Evolutionary conservation across 2,329 filamentous ascomycete species (phyloP).

Genomic region (Diaporthe vaccinii): DNA sequence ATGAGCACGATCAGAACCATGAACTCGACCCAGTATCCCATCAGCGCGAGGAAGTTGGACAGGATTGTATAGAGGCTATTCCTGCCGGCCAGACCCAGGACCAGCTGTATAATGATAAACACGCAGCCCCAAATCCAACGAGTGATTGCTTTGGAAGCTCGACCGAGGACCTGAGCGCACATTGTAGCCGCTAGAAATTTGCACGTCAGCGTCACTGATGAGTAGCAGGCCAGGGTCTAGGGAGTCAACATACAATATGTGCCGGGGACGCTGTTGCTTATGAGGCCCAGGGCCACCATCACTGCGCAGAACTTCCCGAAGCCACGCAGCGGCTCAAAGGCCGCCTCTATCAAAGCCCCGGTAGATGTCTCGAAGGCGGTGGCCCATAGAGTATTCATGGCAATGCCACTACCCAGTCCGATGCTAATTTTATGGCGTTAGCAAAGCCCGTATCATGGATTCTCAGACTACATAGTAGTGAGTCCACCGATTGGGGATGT

Average conservation of each 20-base stretch:
- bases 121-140: slow-evolving; percentile 3
- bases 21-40: slow-evolving; percentile 79
- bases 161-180: slow-evolving; percentile 11
- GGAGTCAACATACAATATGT: background rate
- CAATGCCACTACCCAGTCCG: slow-evolving; percentile 7
- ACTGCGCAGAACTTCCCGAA: slow-evolving; percentile 22
- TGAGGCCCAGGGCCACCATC: background rate
- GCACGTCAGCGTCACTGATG: background rate
- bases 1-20: slow-evolving; percentile 74
- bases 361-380: slow-evolving; percentile 9
- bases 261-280: slow-evolving; percentile 20
- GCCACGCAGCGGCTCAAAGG: background rate
- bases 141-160: background rate
- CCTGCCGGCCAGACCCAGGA: background rate
- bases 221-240: too few species aligned
- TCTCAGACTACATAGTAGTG: background rate
- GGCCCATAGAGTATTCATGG: background rate
- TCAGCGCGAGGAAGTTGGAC: slow-evolving; percentile 77
- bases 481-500: background rate
- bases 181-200: background rate
- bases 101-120: background rate
- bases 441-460: background rate
- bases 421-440: background rate
- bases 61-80: slow-evolving; percentile 70
- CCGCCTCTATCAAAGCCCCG: background rate